These are phyloP conservation scores for Rhexocercosporidium sp. DNA, from an alignment of 2,329 filamentous ascomycete species.

Conservation along the genomic window DNA sequence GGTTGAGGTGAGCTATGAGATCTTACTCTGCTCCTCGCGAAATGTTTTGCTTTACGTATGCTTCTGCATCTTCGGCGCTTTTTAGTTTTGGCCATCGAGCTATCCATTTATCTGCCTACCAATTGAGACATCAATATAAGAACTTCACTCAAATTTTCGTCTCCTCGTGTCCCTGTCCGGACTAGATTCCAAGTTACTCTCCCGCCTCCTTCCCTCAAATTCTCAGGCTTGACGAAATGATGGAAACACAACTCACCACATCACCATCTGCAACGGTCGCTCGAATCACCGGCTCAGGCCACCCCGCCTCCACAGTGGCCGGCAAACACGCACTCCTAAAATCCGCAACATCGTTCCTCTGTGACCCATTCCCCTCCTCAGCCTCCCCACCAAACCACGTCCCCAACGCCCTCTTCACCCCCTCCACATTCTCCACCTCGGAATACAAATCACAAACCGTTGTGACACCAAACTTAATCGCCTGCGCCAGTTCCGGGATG, in stretches of 20 bases:
- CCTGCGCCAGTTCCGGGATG: conserved; percentile 46
- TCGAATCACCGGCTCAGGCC: conserved; percentile 48
- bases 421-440: conserved; percentile 42
- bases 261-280: conserved; percentile 1
- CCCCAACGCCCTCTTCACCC: conserved; percentile 38
- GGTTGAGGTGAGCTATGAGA: not conserved
- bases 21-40: conserved; percentile 36
- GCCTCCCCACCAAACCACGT: conserved; percentile 43
- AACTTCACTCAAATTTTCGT: not conserved
- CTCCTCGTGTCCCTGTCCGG: no score
- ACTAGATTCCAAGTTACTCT: no score
- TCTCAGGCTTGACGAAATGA: no score
- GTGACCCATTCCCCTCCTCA: no score
- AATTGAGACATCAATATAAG: not conserved
- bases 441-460: conserved; percentile 58
- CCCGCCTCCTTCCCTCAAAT: no score
- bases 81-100: conserved; percentile 8
- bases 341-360: conserved; percentile 43
- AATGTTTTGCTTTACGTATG: conserved; percentile 7
- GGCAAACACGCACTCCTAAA: conserved; percentile 54
- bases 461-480: conserved; percentile 55
- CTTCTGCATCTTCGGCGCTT: conserved; percentile 8
- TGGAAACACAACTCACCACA: conserved; percentile 7
- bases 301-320: conserved; percentile 57
- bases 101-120: conserved; percentile 10